Base-by-base conservation (phyloP, 768 basidiomycete species). In the Tylopilus felleus region DNA sequence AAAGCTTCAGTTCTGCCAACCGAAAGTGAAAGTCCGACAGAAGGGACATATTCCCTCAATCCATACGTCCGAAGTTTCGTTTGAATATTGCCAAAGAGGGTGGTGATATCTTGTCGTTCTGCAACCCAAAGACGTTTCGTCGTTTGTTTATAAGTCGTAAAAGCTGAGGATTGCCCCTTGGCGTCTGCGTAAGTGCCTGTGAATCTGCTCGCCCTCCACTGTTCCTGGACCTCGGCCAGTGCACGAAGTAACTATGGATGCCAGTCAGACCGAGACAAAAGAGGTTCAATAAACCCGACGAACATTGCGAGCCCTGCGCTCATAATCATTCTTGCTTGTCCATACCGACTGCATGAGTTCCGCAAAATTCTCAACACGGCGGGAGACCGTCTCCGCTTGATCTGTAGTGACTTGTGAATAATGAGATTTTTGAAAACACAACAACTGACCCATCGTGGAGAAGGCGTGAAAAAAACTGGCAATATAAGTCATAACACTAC, bases 381-480 rank as follows among this genome's bases (percentile, higher is more conserved):
- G 83, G 1, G 93, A 89, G 19, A 93, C 93, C 0, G 93, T 97
- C 70, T 98, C 93, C 5, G 91, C 88, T 70, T 97, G 95, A 63
- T 98, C 96, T 97, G 41, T 45, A 55, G 33, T 8, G 14, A 16
- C 28, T 28, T 56, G 52, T 54, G 40, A 57, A 38, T n/a, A 33
- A 43, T 1, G 9, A 21, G 14, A 43, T 10, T 10, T 13, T 22
- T 16, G 25, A 46, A n/a, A 46, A 27, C 33, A 41, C 13, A 8
- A 33, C 27, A 13, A n/a, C 71, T 47, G 60, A 95, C 95, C 93
- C 88, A 97, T 95, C 0, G 91, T 86, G 0, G 94, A 96, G 70
- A 99, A 99, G 0, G 96, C 95, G 67, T 98, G 97, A 78, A 99
- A 99, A 73, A 81, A 98, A 62, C 91, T 91, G 31, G 97, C 97